Conservation (phyloP, 257 asterid genomes). For the Handroanthus guayacan region DNA sequence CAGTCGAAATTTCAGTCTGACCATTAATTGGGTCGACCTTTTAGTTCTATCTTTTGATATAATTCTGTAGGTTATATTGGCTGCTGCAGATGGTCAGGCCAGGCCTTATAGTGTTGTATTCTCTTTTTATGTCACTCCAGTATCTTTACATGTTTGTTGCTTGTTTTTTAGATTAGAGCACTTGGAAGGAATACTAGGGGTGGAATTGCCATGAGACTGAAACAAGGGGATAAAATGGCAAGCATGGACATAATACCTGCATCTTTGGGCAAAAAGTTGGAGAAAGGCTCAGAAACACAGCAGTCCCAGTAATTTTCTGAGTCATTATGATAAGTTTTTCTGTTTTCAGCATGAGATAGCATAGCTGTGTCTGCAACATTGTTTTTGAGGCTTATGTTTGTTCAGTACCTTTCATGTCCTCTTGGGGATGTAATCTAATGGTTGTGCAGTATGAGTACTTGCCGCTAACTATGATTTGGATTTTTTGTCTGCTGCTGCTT, state of each 20-base stretch:
- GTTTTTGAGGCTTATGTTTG: slow-evolving; percentile 7
- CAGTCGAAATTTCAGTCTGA: slow-evolving; percentile 23
- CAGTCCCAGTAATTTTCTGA: slow-evolving; percentile 49
- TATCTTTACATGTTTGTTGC: slow-evolving; percentile 32
- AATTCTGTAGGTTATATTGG: slow-evolving; percentile 13
- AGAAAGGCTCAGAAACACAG: slow-evolving; percentile 47
- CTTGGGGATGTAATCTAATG: background rate
- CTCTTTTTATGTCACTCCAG: slow-evolving; percentile 8
- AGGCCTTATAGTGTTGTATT: slow-evolving; percentile 27
- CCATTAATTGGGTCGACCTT: slow-evolving; percentile 6
- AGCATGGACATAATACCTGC: slow-evolving; percentile 94
- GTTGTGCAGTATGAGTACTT: background rate
- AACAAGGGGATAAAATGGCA: slow-evolving; percentile 85
- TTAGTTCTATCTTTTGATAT: slow-evolving; percentile 12
- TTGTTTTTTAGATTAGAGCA: slow-evolving; percentile 75
- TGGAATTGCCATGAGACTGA: slow-evolving; percentile 90
- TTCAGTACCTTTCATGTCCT: slow-evolving; percentile 1
- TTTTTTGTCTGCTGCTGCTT: background rate
- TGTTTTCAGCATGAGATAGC: background rate
- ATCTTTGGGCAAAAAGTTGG: slow-evolving; percentile 60
- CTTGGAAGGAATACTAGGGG: slow-evolving; percentile 96
- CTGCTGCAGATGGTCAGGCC: slow-evolving; percentile 25
- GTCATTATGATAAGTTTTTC: slow-evolving; percentile 3
- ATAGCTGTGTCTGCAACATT: background rate
- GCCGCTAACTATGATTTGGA: background rate